Evolutionary conservation across 1,284 basidiomycete genomes (phyloP).

Genomic region (Cryptococcus wingfieldii): DNA sequence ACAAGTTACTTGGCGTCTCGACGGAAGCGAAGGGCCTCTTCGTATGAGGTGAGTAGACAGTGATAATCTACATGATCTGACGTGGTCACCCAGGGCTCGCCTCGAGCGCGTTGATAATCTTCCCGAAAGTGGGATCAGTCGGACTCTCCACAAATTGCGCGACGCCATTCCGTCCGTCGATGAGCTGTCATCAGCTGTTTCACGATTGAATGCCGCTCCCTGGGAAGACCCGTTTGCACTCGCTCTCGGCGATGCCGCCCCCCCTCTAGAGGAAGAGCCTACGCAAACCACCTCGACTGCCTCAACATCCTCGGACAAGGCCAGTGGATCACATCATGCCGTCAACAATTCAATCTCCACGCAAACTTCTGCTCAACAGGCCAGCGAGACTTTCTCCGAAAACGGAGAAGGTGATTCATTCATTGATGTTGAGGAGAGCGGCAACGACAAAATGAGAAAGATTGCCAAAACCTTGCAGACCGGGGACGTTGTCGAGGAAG

Average conservation of each 20-base stretch:
- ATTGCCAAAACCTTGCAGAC: constrained; percentile 62
- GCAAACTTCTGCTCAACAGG: constrained; percentile 2
- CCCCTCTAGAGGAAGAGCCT: constrained; percentile 58
- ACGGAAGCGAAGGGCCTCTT: constrained; percentile 83
- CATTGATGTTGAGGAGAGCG: constrained; percentile 49
- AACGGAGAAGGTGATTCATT: constrained; percentile 27
- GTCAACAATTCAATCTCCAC: not conserved
- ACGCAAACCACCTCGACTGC: constrained; percentile 23
- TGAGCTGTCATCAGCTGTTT: constrained; percentile 57
- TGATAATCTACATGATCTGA: too few species aligned
- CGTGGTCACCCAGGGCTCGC: constrained; percentile 19
- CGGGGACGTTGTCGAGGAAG: constrained; percentile 87
- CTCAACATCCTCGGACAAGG: not conserved
- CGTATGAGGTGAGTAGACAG: constrained; percentile 60
- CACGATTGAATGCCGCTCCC: constrained; percentile 64
- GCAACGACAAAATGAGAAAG: constrained; percentile 61
- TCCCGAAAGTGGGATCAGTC: constrained; percentile 36
- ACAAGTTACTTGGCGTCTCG: constrained; percentile 64
- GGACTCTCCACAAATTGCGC: constrained; percentile 43
- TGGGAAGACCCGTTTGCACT: constrained; percentile 77
- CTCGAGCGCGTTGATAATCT: constrained; percentile 37
- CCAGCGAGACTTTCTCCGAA: constrained; percentile 7
- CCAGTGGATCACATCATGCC: not conserved
- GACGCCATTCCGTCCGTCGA: constrained; percentile 60
- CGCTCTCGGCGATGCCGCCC: constrained; percentile 60